Evolutionary conservation across 441 rosid species (phyloP), one percentile per base, ranked within the genome.

Genomic region (Erodium chrysanthum): DNA sequence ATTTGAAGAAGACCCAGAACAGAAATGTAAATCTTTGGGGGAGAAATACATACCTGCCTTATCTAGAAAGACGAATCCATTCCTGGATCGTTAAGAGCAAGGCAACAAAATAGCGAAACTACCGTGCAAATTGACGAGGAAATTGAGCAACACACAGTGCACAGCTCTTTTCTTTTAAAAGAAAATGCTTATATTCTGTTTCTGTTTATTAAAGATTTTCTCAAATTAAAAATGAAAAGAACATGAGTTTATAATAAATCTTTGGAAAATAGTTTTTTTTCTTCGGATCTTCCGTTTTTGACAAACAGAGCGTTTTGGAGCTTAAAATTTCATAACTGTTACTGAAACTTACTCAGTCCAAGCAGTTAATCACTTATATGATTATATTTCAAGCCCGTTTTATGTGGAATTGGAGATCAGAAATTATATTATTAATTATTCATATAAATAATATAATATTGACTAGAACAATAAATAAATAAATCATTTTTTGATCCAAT

Each of bases 21-120:
- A 7, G 10, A 18, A 52, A 52, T 52, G 11, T 4, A 52, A 60
- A 25, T 11, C 21, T 50, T 50, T 50, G n/a, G 7, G 20, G 40
- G 60, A 25, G 12, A 66, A 64, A 48, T 29, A 11, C n/a, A 65
- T 50, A 50, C 56, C 56, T 22, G 64, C 64, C 64, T 60, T 60
- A 23, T 25, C 64, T 60, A 60, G 33, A 60, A 4, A 22, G 64
- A 60, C 11, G 59, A 52, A 17, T 11, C 35, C 64, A 60, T 22
- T 22, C 6, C 29, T 11, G 23, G 64, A 23, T 21, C 29, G 64
- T 60, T 12, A 60, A 22, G 64, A 59, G 27, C 64, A 23, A 10
- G 29, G n/a, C 64, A 60, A 60, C 64, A 22, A 60, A 60, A 60
- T 60, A 9, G 64, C 33, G 33, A 59, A 59, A 58, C 23, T 5